These are phyloP conservation scores for Pelargonium australe DNA, from an alignment of 441 rosid species.

Conservation along the genomic window DNA sequence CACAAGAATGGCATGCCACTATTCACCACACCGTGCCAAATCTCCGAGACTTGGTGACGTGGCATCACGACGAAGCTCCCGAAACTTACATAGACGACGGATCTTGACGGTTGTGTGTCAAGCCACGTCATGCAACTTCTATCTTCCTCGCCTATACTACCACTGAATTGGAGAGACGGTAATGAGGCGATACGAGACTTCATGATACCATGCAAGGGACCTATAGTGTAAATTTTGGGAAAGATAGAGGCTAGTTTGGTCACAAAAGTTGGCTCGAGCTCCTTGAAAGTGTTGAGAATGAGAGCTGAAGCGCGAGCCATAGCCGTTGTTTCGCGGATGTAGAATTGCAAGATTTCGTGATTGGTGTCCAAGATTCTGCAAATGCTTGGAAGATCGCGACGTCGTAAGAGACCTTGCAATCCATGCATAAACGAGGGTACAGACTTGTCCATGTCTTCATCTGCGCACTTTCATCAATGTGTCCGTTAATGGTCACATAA, in stretches of 20 bases:
- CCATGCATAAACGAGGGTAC: constrained; percentile 25
- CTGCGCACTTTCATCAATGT: constrained; percentile 3
- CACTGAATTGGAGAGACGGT: not conserved
- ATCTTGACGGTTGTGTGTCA: constrained; percentile 21
- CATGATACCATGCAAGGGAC: constrained; percentile 23
- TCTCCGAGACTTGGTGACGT: constrained; percentile 20
- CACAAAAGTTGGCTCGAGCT: constrained; percentile 19
- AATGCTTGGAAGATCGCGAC: constrained; percentile 24
- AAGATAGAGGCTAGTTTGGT: constrained; percentile 14
- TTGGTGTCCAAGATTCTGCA: constrained; percentile 8
- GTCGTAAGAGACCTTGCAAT: constrained; percentile 20
- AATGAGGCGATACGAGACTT: not conserved
- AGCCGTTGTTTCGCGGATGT: constrained; percentile 6
- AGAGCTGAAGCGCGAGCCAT: constrained; percentile 25
- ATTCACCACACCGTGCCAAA: constrained; percentile 28
- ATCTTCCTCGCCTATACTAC: constrained; percentile 21
- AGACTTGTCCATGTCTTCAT: constrained; percentile 24
- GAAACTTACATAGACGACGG: constrained; percentile 32
- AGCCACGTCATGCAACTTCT: constrained; percentile 31
- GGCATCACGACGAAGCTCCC: constrained; percentile 24
- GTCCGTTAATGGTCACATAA: no score
- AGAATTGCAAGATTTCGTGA: constrained; percentile 7
- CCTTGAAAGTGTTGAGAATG: constrained; percentile 23
- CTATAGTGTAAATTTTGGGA: constrained; percentile 17
- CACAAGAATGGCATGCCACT: constrained; percentile 30